Base-by-base conservation (phyloP, 805 yeast species). In the Saturnispora serradocipensis region DNA sequence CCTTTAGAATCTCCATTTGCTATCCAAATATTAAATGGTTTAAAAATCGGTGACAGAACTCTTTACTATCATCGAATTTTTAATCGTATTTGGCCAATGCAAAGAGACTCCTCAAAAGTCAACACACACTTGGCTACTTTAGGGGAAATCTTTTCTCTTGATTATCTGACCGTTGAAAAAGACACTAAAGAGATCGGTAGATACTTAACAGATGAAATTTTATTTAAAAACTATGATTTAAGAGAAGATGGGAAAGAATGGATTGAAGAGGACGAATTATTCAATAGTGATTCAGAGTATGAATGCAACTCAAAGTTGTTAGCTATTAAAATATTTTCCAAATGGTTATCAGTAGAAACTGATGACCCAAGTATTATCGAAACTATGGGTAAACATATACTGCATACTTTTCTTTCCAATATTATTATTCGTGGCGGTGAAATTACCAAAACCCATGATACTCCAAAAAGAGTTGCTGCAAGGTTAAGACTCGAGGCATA, bases 351-450 rank as follows among this genome's bases (percentile, higher is more conserved):
- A 4, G 49, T 51, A 0, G 72, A 72, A 47, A 66, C 74, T 0
- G 62, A 59, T 2, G 67, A 68, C 0, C 61, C 65, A 2, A 73
- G 72, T 4, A 63, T 74, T 2, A 66, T 74, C 2, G 67, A 58
- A 3, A 71, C 73, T 13, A 67, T 75, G 42, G 79, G 84, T 0
- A 77, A 74, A 51, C 87, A 88, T 15, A 30, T 49, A 10, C 81
- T 86, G 0, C 66, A 88, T 54, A 86, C 84, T 58, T 67, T 88
- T 27, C 71, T 88, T 30, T 71, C 78, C 34, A 78, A 88, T 1
- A 69, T 86, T 34, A 77, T 88, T 46, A 78, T 81, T 1, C 83
- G 83, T 61, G 85, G 86, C 44, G 96, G 96, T 28, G 96, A 89
- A 59, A 74, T 88, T 32, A 78, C 82, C 2, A 56, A 76, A 49